Conservation (phyloP, 2,329 filamentous ascomycete genomes). For the Amylocarpus encephaloides region DNA sequence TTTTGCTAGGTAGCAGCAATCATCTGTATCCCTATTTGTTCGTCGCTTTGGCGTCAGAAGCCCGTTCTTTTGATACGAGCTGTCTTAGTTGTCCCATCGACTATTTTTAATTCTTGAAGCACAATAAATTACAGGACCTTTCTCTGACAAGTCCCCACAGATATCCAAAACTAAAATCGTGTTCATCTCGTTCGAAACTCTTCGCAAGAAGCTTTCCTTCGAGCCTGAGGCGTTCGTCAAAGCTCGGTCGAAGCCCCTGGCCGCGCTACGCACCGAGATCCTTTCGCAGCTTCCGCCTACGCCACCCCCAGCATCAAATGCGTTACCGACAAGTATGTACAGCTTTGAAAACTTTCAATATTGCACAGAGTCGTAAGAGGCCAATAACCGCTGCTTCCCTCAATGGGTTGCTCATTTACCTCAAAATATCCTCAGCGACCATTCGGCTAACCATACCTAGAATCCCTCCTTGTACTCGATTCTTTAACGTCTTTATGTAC, state of each 20-base stretch:
- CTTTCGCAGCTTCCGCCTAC: constrained; percentile 37
- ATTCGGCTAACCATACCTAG: constrained; percentile 36
- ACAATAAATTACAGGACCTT: too few species aligned
- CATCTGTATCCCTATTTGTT: too few species aligned
- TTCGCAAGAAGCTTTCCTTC: constrained; percentile 48
- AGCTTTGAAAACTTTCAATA: not conserved
- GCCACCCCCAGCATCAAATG: constrained; percentile 8
- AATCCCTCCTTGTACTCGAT: constrained; percentile 72
- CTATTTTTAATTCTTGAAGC: not conserved
- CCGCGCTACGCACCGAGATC: constrained; percentile 54
- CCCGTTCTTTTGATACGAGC: too few species aligned
- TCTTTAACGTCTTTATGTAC: constrained; percentile 62
- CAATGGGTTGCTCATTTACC: not conserved
- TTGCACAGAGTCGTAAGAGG: not conserved
- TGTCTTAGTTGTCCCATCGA: too few species aligned
- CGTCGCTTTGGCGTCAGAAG: too few species aligned
- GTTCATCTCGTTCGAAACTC: constrained; percentile 71
- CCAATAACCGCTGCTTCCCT: not conserved
- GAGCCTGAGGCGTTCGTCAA: constrained; percentile 63
- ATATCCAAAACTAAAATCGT: constrained; percentile 63
- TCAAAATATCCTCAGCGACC: not conserved
- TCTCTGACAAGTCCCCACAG: constrained; percentile 31
- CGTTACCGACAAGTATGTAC: constrained; percentile 35
- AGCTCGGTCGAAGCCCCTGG: constrained; percentile 52
- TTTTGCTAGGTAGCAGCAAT: not conserved